Base-by-base conservation (phyloP, 2,329 filamentous ascomycete genomes). In the Chaetomiaceae sp. region DNA sequence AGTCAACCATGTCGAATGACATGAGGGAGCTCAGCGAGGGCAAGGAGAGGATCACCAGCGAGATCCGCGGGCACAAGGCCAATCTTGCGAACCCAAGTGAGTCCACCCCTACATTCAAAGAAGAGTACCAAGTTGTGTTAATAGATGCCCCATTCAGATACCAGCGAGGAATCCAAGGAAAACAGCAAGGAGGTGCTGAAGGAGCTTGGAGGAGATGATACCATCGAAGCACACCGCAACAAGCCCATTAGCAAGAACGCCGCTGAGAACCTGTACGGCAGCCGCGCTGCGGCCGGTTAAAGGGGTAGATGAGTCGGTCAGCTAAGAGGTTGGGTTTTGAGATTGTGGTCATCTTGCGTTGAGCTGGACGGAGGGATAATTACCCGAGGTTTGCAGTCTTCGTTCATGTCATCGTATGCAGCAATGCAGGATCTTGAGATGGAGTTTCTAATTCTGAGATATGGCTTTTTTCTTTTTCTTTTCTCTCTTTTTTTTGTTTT, bases 31-130 rank as follows among this genome's bases (percentile, higher is more conserved):
- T 73, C 50, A 58, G 27, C 22, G 57, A 67, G 45, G 65, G 67
- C 37, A 66, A 61, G 56, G 65, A 68, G 59, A 50, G 53, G 3
- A 60, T 62, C 31, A 64, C 61, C 27, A 60, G 62, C 36, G 40
- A 45, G 23, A 65, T 67, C 20, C 56, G 60, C 34, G 74, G 74
- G 14, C 73, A 76, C 63, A 76, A 76, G 64, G 74, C 75, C 2
- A 77, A 77, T 56, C 58, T 77, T 17, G 68, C 69, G 52, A 77
- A 77, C 55, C 73, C 74, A 9, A 76, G 74, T 76, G 64, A 38
- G 64, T 55, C 11, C 5, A 3, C 11, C 5, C n/a, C 27, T 9
- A 6, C 23, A 7, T 17, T 25, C 14, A 6, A n/a, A 1, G 14
- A n/a, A 20, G 22, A 6, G 5, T 40, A 3, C 5, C 6, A 15